Conservation (phyloP, 768 basidiomycete species). For the Antrodiella citrinella region DNA sequence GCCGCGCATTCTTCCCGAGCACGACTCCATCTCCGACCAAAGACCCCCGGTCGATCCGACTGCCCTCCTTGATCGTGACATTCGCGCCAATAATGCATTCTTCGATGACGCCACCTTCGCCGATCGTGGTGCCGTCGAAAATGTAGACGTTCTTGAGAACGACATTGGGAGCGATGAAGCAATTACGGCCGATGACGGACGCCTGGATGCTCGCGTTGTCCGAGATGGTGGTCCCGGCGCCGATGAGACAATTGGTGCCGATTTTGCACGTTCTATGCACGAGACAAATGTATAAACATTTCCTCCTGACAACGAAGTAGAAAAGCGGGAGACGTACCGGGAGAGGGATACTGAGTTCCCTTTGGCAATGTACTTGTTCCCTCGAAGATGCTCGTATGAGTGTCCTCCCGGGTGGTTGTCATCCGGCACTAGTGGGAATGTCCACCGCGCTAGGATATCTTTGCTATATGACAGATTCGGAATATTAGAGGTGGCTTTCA, state of each 20-base stretch:
- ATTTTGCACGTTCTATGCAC: slow-evolving; percentile 71
- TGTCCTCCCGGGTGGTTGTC: slow-evolving; percentile 82
- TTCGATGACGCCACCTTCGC: slow-evolving; percentile 61
- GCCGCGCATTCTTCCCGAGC: slow-evolving; percentile 61
- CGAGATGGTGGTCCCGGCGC: slow-evolving; percentile 59
- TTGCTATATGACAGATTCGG: slow-evolving; percentile 45
- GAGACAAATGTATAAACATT: background rate
- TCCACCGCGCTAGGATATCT: slow-evolving; percentile 89
- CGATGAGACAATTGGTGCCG: slow-evolving; percentile 78
- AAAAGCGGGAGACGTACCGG: slow-evolving; percentile 53
- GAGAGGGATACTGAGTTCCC: slow-evolving; percentile 73
- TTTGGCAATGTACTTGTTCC: slow-evolving; percentile 83
- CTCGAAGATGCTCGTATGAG: slow-evolving; percentile 77
- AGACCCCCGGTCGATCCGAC: slow-evolving; percentile 63
- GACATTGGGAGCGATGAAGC: slow-evolving; percentile 62
- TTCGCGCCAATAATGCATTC: slow-evolving; percentile 76
- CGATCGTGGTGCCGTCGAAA: slow-evolving; percentile 71
- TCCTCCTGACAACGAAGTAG: slow-evolving; percentile 2
- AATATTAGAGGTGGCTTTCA: background rate
- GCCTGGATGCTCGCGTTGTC: slow-evolving; percentile 59
- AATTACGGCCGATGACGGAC: slow-evolving; percentile 75
- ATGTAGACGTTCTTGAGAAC: slow-evolving; percentile 73
- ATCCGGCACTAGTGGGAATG: slow-evolving; percentile 93
- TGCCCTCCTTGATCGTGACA: slow-evolving; percentile 63
- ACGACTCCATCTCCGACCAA: slow-evolving; percentile 77